Conservation (phyloP, 2,329 filamentous ascomycete species). For the Colletotrichum sp. region DNA sequence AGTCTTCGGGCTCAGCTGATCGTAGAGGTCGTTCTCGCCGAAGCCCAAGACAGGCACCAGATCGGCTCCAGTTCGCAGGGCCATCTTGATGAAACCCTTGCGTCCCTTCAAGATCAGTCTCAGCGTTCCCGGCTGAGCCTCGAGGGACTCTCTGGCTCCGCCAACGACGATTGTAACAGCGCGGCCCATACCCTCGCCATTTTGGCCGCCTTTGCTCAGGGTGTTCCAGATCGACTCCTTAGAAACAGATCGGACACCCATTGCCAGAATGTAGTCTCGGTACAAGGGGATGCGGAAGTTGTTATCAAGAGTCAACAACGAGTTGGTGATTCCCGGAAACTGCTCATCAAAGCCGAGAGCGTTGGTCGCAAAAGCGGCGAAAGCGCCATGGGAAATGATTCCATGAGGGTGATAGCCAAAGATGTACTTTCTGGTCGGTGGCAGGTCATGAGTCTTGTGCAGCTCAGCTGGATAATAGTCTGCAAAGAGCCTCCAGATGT, state of each 20-base stretch:
- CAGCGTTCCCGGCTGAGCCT: conserved; percentile 79
- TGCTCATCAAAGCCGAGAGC: conserved; percentile 84
- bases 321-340: conserved; percentile 95
- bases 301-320: conserved; percentile 88
- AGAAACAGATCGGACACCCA: conserved; percentile 88
- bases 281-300: conserved; percentile 96
- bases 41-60: conserved; percentile 91
- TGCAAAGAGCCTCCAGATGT: conserved; percentile 87
- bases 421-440: conserved; percentile 88
- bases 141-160: conserved; percentile 88
- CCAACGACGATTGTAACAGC: conserved; percentile 96
- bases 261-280: conserved; percentile 87
- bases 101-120: conserved; percentile 81
- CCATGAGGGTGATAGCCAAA: conserved; percentile 98
- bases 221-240: conserved; percentile 91
- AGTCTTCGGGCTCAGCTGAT: conserved; percentile 78
- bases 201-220: conserved; percentile 76
- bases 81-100: conserved; percentile 94
- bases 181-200: conserved; percentile 87
- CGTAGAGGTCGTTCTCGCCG: conserved; percentile 95
- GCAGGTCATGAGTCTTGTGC: conserved; percentile 81
- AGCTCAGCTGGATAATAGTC: conserved; percentile 90
- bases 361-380: conserved; percentile 88
- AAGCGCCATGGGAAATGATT: conserved; percentile 96
- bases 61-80: conserved; percentile 89